These are phyloP conservation scores for Cyberlindnera americana DNA, from an alignment of 805 yeast genomes.

Conservation along the genomic window DNA sequence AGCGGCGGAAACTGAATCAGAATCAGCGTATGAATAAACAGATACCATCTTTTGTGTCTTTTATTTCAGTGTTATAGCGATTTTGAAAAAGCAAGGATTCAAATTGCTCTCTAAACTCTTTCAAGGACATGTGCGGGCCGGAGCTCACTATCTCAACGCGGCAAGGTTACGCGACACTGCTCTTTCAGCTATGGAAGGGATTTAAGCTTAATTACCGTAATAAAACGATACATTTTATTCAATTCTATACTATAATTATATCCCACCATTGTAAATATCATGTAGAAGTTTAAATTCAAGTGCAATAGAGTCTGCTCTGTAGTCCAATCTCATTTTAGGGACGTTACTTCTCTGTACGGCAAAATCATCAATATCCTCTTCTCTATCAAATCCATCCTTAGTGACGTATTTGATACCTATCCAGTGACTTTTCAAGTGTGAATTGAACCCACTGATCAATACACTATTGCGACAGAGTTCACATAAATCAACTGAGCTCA, in stretches of 20 bases:
- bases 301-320: conserved; percentile 20
- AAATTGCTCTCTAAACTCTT: too few relatives aligned
- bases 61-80: background rate
- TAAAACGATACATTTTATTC: too few relatives aligned
- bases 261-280: background rate
- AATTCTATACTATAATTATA: too few relatives aligned
- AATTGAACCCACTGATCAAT: conserved; percentile 26
- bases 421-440: conserved; percentile 26
- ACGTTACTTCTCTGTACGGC: conserved; percentile 27
- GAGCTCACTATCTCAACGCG: background rate
- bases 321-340: conserved; percentile 27
- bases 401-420: conserved; percentile 23
- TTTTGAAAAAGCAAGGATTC: too few relatives aligned
- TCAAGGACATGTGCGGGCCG: conserved; percentile 3
- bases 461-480: conserved; percentile 29
- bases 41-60: conserved; percentile 29
- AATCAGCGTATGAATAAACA: conserved; percentile 42
- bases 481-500: conserved; percentile 26
- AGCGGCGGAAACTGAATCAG: conserved; percentile 57
- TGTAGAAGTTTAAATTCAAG: conserved; percentile 21
- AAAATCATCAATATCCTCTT: conserved; percentile 22
- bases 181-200: too few relatives aligned
- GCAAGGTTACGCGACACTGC: conserved; percentile 2
- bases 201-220: too few relatives aligned
- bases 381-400: conserved; percentile 10